Base-by-base conservation (phyloP, 1,284 basidiomycete species). In the Microbotryum saponariae region DNA sequence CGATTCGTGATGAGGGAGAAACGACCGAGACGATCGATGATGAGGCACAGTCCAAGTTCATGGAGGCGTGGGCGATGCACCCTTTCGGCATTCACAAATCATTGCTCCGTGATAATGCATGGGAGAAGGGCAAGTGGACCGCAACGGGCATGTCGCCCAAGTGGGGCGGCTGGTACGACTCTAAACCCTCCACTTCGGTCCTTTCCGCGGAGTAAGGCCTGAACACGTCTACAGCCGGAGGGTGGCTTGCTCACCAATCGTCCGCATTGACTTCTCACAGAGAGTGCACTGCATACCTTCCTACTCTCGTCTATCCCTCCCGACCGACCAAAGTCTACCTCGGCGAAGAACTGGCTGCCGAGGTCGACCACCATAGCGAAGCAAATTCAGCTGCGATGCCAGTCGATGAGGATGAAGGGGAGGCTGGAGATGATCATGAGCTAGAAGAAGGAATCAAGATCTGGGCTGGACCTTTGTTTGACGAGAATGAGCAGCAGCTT, bases 91-190 rank as follows among this genome's bases (percentile, higher is more conserved):
- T 86, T 6, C 70, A 85, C 6, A 88, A 85, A 83, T 82, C 86
- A 58, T 73, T 88, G 44, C 75, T 82, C 49, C 86, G 89, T 70
- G 88, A 91, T 68, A 74, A 85, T 56, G 82, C 81, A 0, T 90
- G 85, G 82, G 88, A 79, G 73, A 88, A 86, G 70, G 88, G 64
- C 4, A 89, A 72, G 79, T 81, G 20, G 63, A 72, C 50, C 18
- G 6, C 46, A 6, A 84, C 85, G 67, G 75, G 73, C 16, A 76
- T 73, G 12, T 31, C 25, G 25, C 33, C 21, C 33, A 61, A 42
- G 25, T 70, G 68, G 68, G 68, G 66, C 16, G 68, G 68, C 10
- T 70, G 66, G 66, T 70, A 65, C 47, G 60, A 67, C 14, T 47
- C 59, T 9, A 51, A 47, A 16, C 31, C 9, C 16, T 33, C 42